Base-by-base conservation (phyloP, 1,139 yeast species). In the Candida dubliniensis region DNA sequence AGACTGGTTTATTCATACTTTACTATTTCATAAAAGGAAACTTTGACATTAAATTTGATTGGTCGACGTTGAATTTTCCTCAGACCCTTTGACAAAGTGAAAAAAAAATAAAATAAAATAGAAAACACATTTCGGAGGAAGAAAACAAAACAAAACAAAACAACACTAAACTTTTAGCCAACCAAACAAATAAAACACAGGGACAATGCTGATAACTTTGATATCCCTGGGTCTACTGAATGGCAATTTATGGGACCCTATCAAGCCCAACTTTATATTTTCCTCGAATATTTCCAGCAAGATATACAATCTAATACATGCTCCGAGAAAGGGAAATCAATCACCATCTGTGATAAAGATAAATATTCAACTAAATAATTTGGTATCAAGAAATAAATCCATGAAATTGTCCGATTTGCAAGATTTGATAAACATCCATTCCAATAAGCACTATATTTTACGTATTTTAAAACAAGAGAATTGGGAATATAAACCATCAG, bases 191-290 rank as follows among this genome's bases (percentile, higher is more conserved):
- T 18, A 18, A 18, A 30, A 4, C 12, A 30, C 12, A 12, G 32
- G 14, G 8, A n/a, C 32, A n/a, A 30, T 30, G 12, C 23, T 34
- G 36, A 34, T 14, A 10, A n/a, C 29, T 3, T 24, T 13, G 3
- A 34, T 9, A 10, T 11, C 26, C 10, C 27, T 12, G 25, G 36
- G 27, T 14, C 31, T 26, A 11, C 26, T 15, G 8, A 27, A 36
- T 6, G 34, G 13, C n/a, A 10, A 18, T 18, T 18, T 13, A 30
- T 30, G 15, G 14, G 41, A 38, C 32, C 36, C 33, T 4, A 56
- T 63, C 42, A 66, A 64, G 48, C 78, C 78, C 33, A 71, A 70
- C 52, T 67, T 71, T 46, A 55, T 73, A 26, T 69, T 68, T 47
- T 63, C 72, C 6, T 69, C 75, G 10, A 71, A 72, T 47, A 63